Evolutionary conservation across 164 flowering plant species (phyloP).

Genomic region (Chloranthus sessilifolius): DNA sequence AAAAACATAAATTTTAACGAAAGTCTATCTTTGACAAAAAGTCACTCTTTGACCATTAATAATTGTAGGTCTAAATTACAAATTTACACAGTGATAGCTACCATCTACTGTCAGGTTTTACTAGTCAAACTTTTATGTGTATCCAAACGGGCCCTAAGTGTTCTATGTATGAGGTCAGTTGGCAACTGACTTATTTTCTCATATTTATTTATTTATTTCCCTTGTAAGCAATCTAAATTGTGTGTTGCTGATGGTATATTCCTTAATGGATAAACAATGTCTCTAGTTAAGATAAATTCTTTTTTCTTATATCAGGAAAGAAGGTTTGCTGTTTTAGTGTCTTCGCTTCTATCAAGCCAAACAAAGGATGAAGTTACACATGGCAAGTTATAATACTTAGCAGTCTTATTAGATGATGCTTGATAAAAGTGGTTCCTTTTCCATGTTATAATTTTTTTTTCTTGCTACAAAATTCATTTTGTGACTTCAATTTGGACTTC

Average conservation of each 20-base stretch:
- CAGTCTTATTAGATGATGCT: no score
- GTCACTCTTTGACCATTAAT: no score
- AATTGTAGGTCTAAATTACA: no score
- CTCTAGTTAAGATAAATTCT: no score
- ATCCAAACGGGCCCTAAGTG: no score
- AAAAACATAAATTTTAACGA: no score
- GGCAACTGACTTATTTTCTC: not conserved
- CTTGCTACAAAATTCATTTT: not conserved
- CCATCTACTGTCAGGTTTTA: not conserved
- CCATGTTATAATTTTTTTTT: not conserved
- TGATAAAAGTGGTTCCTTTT: not conserved
- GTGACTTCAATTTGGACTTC: conserved; percentile 21
- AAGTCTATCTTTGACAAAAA: no score
- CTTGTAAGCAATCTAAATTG: not conserved
- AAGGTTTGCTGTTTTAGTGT: conserved; percentile 81
- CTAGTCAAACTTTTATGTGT: no score
- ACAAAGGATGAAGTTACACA: conserved; percentile 90
- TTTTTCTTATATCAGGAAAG: conserved; percentile 57
- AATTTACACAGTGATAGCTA: no score
- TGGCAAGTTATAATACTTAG: conserved; percentile 54
- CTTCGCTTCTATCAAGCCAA: conserved; percentile 97
- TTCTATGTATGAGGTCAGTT: not conserved
- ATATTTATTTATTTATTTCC: not conserved
- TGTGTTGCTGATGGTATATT: not conserved
- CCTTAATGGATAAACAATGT: not conserved